Base-by-base conservation (phyloP, 371 early-diverging fungal species). In the Umbelopsis sp. region DNA sequence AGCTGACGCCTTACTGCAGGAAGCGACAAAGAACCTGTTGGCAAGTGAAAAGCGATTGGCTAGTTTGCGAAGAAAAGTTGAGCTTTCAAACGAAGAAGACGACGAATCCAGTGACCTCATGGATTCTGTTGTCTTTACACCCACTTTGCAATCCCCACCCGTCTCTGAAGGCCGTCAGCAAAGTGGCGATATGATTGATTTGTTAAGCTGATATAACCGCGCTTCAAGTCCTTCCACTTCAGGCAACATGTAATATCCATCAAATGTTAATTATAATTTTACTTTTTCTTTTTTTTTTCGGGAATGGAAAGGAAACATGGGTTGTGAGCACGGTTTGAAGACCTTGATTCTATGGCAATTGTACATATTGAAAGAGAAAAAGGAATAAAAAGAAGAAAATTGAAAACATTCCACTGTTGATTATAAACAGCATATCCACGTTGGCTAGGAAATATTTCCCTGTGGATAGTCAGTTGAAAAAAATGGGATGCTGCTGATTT, bases 401-500 rank as follows among this genome's bases (percentile, higher is more conserved):
- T 29, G 11, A 37, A 44, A 44, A 50, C 41, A 41, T 41, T 41
- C 41, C 41, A 41, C 41, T 41, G 41, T 10, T 41, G 41, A 41
- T 41, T 41, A 41, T 41, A 41, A 41, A 41, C 41, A 64, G 32
- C 50, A 57, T 29, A 62, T 29, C 20, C 41, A 41, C 41, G 12
- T 41, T 41, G 2, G 29, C 29, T 41, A 41, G 7, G 7, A 41
- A 12, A 10, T 41, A 41, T 41, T 41, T 41, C 41, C 29, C 41
- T 5, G 41, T 41, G 46, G 25, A 11, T 18, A 20, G 48, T 35
- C 22, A 12, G 44, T 32, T 35, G 29, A 48, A 24, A 18, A 50
- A 44, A 35, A 29, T 46, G 16, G 6, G 45, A 22, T 25, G 45
- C 24, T 24, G 32, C 4, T 46, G 24, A 24, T 69, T 79, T 90